Base-by-base conservation (phyloP, 306 rosid species). In the Trifolium subterraneum region DNA sequence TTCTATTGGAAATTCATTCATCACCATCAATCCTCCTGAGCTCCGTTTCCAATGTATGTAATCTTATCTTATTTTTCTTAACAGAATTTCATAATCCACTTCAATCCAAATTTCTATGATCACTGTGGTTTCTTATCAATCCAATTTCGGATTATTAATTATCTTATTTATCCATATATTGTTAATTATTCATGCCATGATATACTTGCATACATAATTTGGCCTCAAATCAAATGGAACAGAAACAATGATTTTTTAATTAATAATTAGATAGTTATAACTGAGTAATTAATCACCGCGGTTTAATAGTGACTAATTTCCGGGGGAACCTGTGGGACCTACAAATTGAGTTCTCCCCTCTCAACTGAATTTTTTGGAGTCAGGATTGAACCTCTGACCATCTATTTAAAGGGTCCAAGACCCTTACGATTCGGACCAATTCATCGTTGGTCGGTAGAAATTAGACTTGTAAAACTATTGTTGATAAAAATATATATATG, bases 31-130 rank as follows among this genome's bases (percentile, higher is more conserved):
- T 52, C 95, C 96, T 13, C 87, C 87, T 12, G 96, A 93, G 76
- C 91, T 93, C 73, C 86, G 79, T 62, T 90, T 93, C 81, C 88
- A 74, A 69, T 83, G 98, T 92, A 87, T 38, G 83, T 73, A 16
- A 82, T 42, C 63, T 70, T 15, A 11, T 10, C 4, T 6, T 20
- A 19, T 36, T 38, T 41, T 38, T 38, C 12, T 15, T 48, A 48
- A 48, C 5, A 27, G 3, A 8, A 6, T 33, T 36, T 1, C 0
- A 7, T 7, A 36, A 36, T 36, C 39, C 10, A 36, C 0, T 36
- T 36, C 0, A 36, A 36, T 36, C 9, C n/a, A n/a, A n/a, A n/a
- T 36, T 36, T 36, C 10, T 36, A 8, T 36, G 39, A 36, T 36
- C 39, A 36, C 2, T 36, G 8, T 35, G 10, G 39, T 36, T 36